Evolutionary conservation across 768 basidiomycete species (phyloP), one percentile per base, ranked within the genome.

Genomic region (Lactifluus echinatus): DNA sequence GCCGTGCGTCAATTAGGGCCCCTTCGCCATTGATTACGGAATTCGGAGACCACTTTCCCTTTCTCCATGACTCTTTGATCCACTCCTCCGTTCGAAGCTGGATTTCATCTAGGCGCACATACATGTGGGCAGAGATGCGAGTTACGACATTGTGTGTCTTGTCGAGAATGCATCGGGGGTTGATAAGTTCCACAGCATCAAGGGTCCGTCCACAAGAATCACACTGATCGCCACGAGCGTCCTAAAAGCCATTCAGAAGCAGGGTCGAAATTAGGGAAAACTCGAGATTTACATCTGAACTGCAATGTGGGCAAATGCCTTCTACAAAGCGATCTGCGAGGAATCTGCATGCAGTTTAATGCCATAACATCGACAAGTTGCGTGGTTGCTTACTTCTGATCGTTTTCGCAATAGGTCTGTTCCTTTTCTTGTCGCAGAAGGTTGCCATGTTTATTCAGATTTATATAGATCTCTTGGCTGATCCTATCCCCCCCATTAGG

Each of bases 191-290:
- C 58, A 94, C 81, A 2, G 96, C 92, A 62, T 97, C 92, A 43
- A 96, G 80, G 2, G 96, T 97, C 53, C 90, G 80, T 44, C 86
- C 84, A 70, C 96, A 99, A 53, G 83, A 77, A 70, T 99, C 96
- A 70, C 96, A 99, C 74, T 99, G 96, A 70, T 99, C 96, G 8
- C 96, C 96, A 34, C 96, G 88, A 33, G 95, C 96, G 65, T 97
- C 96, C 87, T 92, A 55, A 26, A 19, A 4, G 29, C 40, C 23
- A 19, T 6, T 40, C n/a, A 39, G 50, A 36, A 4, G 17, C 5
- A 45, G 11, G 21, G 12, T 4, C 19, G 19, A 43, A 28, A 36
- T 1, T 4, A 7, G 17, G 5, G n/a, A 8, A 8, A 23, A 17
- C 4, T 34, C 33, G 37, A 52, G 50, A 51, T 23, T 63, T 58